Evolutionary conservation across 257 asterid species (phyloP).

Genomic region (Penstemon davidsonii): DNA sequence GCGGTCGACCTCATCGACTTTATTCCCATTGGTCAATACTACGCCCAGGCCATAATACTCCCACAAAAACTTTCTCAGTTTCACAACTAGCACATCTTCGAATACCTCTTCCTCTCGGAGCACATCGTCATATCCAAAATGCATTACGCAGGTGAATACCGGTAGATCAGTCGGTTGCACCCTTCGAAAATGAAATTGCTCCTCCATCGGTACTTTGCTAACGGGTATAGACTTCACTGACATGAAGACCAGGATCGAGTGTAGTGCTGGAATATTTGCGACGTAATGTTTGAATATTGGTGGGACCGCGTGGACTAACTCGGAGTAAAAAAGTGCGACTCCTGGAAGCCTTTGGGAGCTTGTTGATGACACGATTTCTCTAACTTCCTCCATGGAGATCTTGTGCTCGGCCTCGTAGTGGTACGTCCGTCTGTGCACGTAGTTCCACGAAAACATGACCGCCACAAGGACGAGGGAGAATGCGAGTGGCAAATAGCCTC

Average conservation of each 20-base stretch:
- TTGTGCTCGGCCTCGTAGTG: constrained; percentile 50
- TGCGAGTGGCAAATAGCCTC: constrained; percentile 56
- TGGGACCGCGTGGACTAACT: constrained; percentile 66
- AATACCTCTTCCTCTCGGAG: constrained; percentile 41
- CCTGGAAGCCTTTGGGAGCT: constrained; percentile 41
- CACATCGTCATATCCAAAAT: constrained; percentile 58
- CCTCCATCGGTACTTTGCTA: constrained; percentile 49
- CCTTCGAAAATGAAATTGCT: constrained; percentile 50
- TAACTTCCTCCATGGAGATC: constrained; percentile 41
- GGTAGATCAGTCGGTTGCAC: constrained; percentile 45
- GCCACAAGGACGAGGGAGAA: constrained; percentile 45
- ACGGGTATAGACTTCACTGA: constrained; percentile 55
- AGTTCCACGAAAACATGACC: constrained; percentile 52
- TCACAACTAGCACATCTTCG: constrained; percentile 41
- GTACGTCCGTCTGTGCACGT: constrained; percentile 46
- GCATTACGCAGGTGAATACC: constrained; percentile 53
- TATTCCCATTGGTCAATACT: background rate
- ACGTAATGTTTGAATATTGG: constrained; percentile 63
- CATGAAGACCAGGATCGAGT: constrained; percentile 50
- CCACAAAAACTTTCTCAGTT: constrained; percentile 36
- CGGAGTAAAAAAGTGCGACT: constrained; percentile 58
- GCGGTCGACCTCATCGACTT: background rate
- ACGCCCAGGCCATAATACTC: constrained; percentile 17
- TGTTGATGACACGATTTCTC: constrained; percentile 13
- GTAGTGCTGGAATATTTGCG: constrained; percentile 50